Base-by-base conservation (phyloP, 1,284 basidiomycete genomes). In the Coriolopsis trogii region DNA sequence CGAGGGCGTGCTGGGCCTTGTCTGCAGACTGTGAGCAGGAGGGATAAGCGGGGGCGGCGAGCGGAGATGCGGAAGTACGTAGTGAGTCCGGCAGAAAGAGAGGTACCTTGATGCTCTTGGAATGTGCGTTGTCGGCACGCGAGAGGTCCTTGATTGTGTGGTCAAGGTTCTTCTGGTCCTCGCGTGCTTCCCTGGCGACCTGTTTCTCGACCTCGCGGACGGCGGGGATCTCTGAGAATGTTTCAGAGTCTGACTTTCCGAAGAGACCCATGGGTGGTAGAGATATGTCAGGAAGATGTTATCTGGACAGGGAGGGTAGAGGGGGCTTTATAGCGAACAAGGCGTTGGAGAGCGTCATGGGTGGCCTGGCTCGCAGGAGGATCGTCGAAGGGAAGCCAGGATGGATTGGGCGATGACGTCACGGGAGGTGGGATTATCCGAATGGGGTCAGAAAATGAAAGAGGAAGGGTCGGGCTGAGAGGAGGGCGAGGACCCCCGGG, bases 61-160 rank as follows among this genome's bases (percentile, higher is more conserved):
- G 40, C 6, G 21, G 18, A 28, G n/a, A n/a, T 24, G 10, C 30
- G 13, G 25, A 4, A 21, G 13, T 30, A 28, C 4, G 18, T 20
- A 31, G 41, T 38, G 6, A 10, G 39, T 24, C 29, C 23, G 18
- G 21, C 23, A 25, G 34, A 18, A 28, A 37, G 26, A 16, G 16
- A 29, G 12, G 29, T 47, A 79, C 81, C 72, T 81, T 82, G 58
- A 74, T 67, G n/a, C 75, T 72, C 58, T 77, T 79, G 29, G 65
- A 58, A 40, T 76, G 72, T 2, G 69, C 64, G 63, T 79, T 79
- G 58, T 81, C 77, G n/a, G 71, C 68, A 38, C 62, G 65, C 46
- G 70, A 66, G 45, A 84, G 68, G 54, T 79, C 76, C 60, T 78
- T 78, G 56, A 79, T 53, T 37, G 72, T 70, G 42, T 73, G 69